These are phyloP conservation scores for Leptographium flavum DNA, from an alignment of 2,329 filamentous ascomycete species.

Conservation along the genomic window DNA sequence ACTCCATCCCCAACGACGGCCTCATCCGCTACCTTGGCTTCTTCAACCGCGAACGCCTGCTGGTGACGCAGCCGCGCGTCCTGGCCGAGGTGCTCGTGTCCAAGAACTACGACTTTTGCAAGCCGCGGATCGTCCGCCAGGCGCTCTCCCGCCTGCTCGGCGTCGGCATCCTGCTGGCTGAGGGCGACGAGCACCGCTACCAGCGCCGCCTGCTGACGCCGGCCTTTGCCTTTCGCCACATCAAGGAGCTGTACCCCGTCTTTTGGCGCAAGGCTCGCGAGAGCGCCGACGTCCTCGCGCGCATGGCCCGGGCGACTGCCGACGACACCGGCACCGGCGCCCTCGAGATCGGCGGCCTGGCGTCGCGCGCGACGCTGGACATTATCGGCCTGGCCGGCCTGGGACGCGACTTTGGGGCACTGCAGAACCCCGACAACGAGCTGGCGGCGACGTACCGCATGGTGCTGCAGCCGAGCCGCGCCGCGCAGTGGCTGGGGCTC, in stretches of 20 bases:
- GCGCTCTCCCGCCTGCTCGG: slow-evolving; percentile 52
- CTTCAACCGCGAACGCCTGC: slow-evolving; percentile 48
- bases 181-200: slow-evolving; percentile 80
- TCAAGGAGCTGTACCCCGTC: slow-evolving; percentile 70
- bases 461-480: slow-evolving; percentile 37
- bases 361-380: slow-evolving; percentile 55
- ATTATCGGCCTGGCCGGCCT: slow-evolving; percentile 63
- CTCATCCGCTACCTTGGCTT: slow-evolving; percentile 51
- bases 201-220: slow-evolving; percentile 70
- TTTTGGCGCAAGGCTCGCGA: slow-evolving; percentile 72
- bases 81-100: slow-evolving; percentile 56
- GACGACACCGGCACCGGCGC: slow-evolving; percentile 17
- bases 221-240: slow-evolving; percentile 71
- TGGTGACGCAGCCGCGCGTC: slow-evolving; percentile 47
- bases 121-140: slow-evolving; percentile 39
- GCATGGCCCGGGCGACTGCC: slow-evolving; percentile 23
- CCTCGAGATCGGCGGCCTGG: slow-evolving; percentile 48
- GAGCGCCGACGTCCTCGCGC: slow-evolving; percentile 47
- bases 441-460: slow-evolving; percentile 42
- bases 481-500: slow-evolving; percentile 41
- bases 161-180: slow-evolving; percentile 60
- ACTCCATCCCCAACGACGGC: slow-evolving; percentile 50
- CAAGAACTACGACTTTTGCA: slow-evolving; percentile 56
- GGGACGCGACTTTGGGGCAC: slow-evolving; percentile 54
- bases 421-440: slow-evolving; percentile 43